Percentiles rank a stretch among this genome's conserved stretches.
These are phyloP conservation scores for Chytriomyces sp. DNA, from an alignment of 192 early-diverging fungal genomes.

Conservation along the genomic window DNA sequence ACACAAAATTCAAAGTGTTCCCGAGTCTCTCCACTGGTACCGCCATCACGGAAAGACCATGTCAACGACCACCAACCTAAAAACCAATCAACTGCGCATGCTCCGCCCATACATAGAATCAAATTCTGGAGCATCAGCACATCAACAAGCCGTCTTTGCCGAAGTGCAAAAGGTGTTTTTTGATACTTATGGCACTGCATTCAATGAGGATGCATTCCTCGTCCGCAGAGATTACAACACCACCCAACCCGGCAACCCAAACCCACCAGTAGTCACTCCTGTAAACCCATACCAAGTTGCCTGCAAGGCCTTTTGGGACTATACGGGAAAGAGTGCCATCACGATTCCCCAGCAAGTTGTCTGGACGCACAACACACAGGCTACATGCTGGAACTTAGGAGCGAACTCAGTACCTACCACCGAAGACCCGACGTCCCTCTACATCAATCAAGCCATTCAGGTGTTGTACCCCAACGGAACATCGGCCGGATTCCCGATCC, in stretches of 20 bases:
- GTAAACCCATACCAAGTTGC: slow-evolving; percentile 4
- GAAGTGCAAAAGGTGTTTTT: slow-evolving; percentile 30
- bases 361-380: slow-evolving; percentile 15
- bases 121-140: neutral
- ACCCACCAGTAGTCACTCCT: slow-evolving; percentile 3
- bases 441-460: slow-evolving; percentile 17
- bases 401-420: slow-evolving; percentile 5
- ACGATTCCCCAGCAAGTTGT: neutral
- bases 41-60: slow-evolving; percentile 30
- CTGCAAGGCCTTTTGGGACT: slow-evolving; percentile 19
- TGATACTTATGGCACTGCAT: slow-evolving; percentile 25
- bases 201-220: slow-evolving; percentile 18
- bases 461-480: slow-evolving; percentile 29
- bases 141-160: slow-evolving; percentile 25
- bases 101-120: slow-evolving; percentile 34
- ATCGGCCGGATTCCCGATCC: slow-evolving; percentile 24
- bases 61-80: slow-evolving; percentile 34
- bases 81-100: slow-evolving; percentile 41
- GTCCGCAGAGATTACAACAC: slow-evolving; percentile 13
- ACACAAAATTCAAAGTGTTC: slow-evolving; percentile 37
- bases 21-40: slow-evolving; percentile 47
- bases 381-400: slow-evolving; percentile 34
- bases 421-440: neutral
- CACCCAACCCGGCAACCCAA: neutral
- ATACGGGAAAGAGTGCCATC: slow-evolving; percentile 18